Evolutionary conservation across 2,329 filamentous ascomycete genomes (phyloP).

Genomic region (Spiromastix sp.): DNA sequence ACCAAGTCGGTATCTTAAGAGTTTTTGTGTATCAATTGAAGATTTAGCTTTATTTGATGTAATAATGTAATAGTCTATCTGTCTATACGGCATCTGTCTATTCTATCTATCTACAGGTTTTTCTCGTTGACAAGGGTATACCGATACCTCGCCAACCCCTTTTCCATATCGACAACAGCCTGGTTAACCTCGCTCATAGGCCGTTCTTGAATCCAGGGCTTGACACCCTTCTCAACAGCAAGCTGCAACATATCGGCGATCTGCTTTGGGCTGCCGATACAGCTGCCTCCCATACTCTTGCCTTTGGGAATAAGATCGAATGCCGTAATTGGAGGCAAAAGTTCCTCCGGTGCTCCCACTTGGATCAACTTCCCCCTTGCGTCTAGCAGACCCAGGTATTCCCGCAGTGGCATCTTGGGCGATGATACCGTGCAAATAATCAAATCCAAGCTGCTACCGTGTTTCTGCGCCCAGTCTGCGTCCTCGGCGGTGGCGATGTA

Average conservation of each 20-base stretch:
- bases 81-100: no score
- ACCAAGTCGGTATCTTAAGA: no score
- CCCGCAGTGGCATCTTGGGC: conserved; percentile 44
- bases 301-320: conserved; percentile 69
- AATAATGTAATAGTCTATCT: no score
- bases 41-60: no score
- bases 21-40: no score
- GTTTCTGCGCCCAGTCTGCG: conserved; percentile 47
- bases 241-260: conserved; percentile 62
- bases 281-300: conserved; percentile 57
- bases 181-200: conserved; percentile 61
- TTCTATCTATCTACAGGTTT: no score
- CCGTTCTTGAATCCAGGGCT: conserved; percentile 60
- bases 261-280: conserved; percentile 61
- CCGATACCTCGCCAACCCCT: conserved; percentile 61
- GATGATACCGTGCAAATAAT: conserved; percentile 69
- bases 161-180: conserved; percentile 58
- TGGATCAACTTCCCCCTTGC: conserved; percentile 72
- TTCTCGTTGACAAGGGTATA: no score
- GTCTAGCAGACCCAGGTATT: conserved; percentile 71
- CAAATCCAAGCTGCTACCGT: conserved; percentile 49
- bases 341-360: conserved; percentile 69
- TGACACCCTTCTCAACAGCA: conserved; percentile 57
- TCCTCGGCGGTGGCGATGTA: conserved; percentile 50
- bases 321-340: conserved; percentile 59